Evolutionary conservation across 768 basidiomycete species (phyloP).

Genomic region (Russula emetica): DNA sequence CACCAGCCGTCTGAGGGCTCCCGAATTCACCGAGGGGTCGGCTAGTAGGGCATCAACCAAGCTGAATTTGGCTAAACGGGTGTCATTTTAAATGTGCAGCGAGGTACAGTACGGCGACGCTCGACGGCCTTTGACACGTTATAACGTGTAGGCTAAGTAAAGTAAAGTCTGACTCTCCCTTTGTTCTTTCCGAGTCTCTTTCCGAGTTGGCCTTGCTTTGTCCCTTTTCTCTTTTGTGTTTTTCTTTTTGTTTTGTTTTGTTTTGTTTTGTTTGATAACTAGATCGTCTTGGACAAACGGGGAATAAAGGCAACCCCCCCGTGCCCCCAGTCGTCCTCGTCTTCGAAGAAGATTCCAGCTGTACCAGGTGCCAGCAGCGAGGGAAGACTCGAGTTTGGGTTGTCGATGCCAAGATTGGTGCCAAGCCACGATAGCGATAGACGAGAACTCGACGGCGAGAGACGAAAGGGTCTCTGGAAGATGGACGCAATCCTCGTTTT

Average conservation of each 20-base stretch:
- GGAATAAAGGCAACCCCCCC: not conserved
- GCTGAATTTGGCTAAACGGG: slow-evolving; percentile 17
- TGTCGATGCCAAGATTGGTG: not conserved
- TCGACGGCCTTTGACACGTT: slow-evolving; percentile 12
- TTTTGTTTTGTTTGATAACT: not conserved
- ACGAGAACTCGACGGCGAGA: not conserved
- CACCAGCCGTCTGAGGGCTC: not conserved
- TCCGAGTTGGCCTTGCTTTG: not conserved
- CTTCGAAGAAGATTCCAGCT: not conserved
- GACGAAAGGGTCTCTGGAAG: not conserved
- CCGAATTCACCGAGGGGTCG: not conserved
- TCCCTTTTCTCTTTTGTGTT: not conserved
- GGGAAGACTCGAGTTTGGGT: not conserved
- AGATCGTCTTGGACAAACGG: slow-evolving; percentile 19
- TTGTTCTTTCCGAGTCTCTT: not conserved
- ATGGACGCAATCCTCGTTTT: not conserved
- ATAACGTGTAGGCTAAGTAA: slow-evolving; percentile 9
- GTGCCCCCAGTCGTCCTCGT: not conserved
- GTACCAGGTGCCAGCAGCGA: not conserved
- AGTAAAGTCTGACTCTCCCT: slow-evolving; percentile 5
- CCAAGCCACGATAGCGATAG: not conserved
- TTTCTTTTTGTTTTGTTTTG: not conserved
- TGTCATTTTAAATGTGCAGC: slow-evolving; percentile 12
- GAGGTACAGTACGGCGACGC: not conserved
- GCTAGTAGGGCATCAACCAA: not conserved